Evolutionary conservation across 192 early-diverging fungal species (phyloP), one percentile per base, ranked within the genome.

Genomic region (Diversispora epigaea): DNA sequence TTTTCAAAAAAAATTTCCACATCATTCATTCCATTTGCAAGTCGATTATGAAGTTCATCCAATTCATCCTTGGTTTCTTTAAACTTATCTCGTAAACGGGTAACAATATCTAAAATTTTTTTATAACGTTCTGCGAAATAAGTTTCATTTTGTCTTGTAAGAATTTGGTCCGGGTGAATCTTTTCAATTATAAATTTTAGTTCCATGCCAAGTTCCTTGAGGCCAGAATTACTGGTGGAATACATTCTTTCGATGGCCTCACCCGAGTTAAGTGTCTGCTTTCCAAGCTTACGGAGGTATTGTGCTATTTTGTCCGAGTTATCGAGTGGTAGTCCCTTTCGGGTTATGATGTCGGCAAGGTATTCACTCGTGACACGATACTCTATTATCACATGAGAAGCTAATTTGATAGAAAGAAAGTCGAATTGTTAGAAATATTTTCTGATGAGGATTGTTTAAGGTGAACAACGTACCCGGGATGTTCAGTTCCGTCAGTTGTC

Each of bases 11-110:
- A 60, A 40, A 9, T 6, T 40, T 60, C 58, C 11, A 60, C 58
- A 60, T 60, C 58, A 40, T 60, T 32, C 6, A 60, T 60, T 60
- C 58, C 58, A 60, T 60, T 60, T 32, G 7, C 58, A 60, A 60
- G 22, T 60, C 7, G 58, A 60, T 60, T 60, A 32, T 60, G 9
- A 60, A 60, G 58, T 8, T 60, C 58, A 60, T 60, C 58, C 2
- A 60, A 7, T 0, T 32, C 58, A 6, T 60, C 58, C 11, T 2
- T 25, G 11, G 22, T 25, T 32, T 60, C 22, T 60, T 60, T 19
- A 32, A 60, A 60, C 0, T 32, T 60, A 60, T 60, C 58, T 32
- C 25, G 58, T 60, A 60, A 60, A 25, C 9, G 39, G 22, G 58
- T 60, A 2, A 60, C 4, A 60, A 32, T 60, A 60, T 10, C 7